A percentile compares a stretch with the other conserved stretches of the same genome.
phyloP scores from a whole-genome alignment of 1,139 yeast genomes.

The Meyerozyma smithsonii region DNA sequence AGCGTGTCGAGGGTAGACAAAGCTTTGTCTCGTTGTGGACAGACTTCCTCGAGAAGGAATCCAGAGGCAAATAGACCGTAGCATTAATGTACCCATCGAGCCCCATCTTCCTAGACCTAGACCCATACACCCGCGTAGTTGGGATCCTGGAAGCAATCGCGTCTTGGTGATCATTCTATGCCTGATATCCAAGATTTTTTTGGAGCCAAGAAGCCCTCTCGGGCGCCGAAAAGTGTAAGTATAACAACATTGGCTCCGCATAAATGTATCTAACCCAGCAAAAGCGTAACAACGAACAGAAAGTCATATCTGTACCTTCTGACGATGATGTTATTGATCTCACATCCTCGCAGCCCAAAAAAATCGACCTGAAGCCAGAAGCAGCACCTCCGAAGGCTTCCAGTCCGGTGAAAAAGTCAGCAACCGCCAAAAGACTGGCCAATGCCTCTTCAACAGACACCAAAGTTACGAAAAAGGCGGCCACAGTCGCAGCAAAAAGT shows the following conservation, averaged over 20 bases:
- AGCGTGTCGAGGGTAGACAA: constrained; percentile 38
- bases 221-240: background rate
- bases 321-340: constrained; percentile 2
- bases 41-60: constrained; percentile 79
- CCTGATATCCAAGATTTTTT: constrained; percentile 2
- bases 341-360: background rate
- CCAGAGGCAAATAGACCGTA: constrained; percentile 23
- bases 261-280: background rate
- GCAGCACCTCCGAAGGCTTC: too few relatives aligned
- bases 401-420: too few relatives aligned
- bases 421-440: too few relatives aligned
- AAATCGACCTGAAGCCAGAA: background rate
- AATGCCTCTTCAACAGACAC: background rate
- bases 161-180: background rate
- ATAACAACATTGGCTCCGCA: background rate
- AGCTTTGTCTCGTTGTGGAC: constrained; percentile 88
- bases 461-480: background rate
- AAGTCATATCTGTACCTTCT: background rate
- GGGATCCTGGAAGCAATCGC: background rate
- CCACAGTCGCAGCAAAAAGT: background rate
- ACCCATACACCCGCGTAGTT: background rate
- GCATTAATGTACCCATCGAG: background rate
- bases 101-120: background rate
- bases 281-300: background rate
- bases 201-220: background rate